These are phyloP conservation scores for Xeromyces bisporus DNA, from an alignment of 495 filamentous ascomycete genomes.

Conservation along the genomic window DNA sequence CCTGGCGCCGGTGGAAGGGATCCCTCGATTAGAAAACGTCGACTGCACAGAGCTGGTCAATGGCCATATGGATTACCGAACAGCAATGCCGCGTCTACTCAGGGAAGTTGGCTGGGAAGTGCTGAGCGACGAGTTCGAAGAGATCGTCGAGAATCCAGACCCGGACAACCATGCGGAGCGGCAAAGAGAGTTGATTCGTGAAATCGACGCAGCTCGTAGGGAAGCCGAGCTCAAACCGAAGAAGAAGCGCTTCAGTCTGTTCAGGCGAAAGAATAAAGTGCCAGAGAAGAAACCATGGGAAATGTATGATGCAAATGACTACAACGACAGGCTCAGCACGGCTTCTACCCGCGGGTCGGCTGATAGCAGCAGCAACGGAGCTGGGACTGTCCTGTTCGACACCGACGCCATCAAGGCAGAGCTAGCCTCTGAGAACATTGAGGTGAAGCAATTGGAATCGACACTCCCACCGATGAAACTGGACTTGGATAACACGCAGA, in stretches of 20 bases:
- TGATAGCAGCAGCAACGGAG: constrained; percentile 11
- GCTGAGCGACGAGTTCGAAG: constrained; percentile 81
- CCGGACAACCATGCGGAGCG: constrained; percentile 79
- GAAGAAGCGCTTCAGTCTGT: constrained; percentile 63
- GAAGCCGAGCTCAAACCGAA: constrained; percentile 57
- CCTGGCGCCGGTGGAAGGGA: constrained; percentile 59
- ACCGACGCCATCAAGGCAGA: constrained; percentile 86
- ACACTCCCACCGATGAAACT: constrained; percentile 83
- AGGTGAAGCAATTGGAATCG: constrained; percentile 68
- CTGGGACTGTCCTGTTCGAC: constrained; percentile 64
- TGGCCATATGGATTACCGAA: constrained; percentile 93
- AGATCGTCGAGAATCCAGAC: constrained; percentile 97
- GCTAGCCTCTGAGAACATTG: constrained; percentile 56
- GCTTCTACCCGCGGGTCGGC: constrained; percentile 7
- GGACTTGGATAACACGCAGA: constrained; percentile 28
- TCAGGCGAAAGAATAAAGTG: constrained; percentile 57
- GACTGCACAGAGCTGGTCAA: constrained; percentile 74
- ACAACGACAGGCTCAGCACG: constrained; percentile 9
- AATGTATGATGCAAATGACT: constrained; percentile 53
- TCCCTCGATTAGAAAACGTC: constrained; percentile 76
- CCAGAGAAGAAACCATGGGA: constrained; percentile 86
- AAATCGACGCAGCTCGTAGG: constrained; percentile 88
- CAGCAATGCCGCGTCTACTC: constrained; percentile 75
- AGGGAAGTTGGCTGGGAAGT: constrained; percentile 78
- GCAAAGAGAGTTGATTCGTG: constrained; percentile 84